Base-by-base conservation (phyloP, 202 grass and related monocot species). In the Eragrostis tef region DNA sequence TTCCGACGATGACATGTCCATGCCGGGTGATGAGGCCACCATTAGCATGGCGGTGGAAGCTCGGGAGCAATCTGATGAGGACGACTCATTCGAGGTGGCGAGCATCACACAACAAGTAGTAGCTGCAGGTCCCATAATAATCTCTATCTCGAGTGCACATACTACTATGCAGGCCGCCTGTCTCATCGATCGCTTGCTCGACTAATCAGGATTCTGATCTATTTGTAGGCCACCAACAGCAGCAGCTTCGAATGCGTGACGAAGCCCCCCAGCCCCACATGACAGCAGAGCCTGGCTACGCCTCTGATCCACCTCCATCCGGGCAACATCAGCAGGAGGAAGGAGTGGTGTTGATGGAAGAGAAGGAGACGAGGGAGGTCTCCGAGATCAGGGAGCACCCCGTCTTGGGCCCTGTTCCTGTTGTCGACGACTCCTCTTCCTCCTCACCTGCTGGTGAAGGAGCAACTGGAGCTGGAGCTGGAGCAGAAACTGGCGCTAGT, bases 41-140 rank as follows among this genome's bases (percentile, higher is more conserved):
- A 25, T 7, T 16, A n/a, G 9, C 42, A 25, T 26, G 9, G 29
- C 62, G n/a, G 60, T 21, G 25, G 25, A 82, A 31, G 71, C n/a
- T 2, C 49, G 0, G 19, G 49, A 56, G 3, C 72, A 9, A 14
- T 26, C n/a, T 5, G 75, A 66, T 6, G 75, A 89, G 9, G 77
- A 89, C 7, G 82, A 86, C 43, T 78, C 87, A 6, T 89, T 86
- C 16, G 87, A 89, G 64, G 87, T 89, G 67, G 59, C 81, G 49
- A 86, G 78, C 87, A 89, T 85, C 78, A 81, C 64, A 6, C 73
- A 70, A 49, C 87, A 88, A 53, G 87, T 85, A 53, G 87, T 85
- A 10, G 49, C 71, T 44, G 59, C 60, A 67, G 49, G 64, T 69
- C 34, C 34, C 34, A 39, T 19, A 10, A 46, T 44, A 2, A 4